phyloP scores from a whole-genome alignment of 164 flowering plant species.

The Annona squamosa region DNA sequence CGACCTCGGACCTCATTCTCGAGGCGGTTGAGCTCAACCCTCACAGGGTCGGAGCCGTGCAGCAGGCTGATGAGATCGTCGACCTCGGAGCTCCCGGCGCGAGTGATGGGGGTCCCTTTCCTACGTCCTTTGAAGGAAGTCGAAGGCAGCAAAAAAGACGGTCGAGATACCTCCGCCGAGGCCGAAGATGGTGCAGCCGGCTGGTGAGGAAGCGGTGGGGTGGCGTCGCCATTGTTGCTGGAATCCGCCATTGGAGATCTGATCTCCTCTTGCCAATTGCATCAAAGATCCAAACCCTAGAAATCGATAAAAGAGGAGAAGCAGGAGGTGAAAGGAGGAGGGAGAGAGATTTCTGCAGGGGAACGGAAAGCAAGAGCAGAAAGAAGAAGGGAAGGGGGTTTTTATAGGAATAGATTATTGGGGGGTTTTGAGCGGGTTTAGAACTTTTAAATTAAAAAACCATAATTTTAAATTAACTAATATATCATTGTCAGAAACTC shows the following conservation, averaged over 20 bases:
- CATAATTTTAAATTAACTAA: too few relatives aligned
- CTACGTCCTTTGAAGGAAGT: constrained; percentile 33
- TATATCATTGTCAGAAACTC: too few relatives aligned
- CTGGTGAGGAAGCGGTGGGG: background rate
- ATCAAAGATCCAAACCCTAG: constrained; percentile 15
- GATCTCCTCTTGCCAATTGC: constrained; percentile 7
- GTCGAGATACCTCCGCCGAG: constrained; percentile 7
- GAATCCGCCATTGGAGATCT: constrained; percentile 20
- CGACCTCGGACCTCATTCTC: constrained; percentile 61
- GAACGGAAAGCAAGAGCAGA: background rate
- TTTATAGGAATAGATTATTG: background rate
- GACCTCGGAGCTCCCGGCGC: constrained; percentile 28
- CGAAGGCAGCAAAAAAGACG: constrained; percentile 18
- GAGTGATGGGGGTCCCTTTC: constrained; percentile 19
- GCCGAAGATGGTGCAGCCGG: background rate
- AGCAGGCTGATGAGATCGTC: constrained; percentile 47
- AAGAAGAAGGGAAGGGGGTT: constrained; percentile 1
- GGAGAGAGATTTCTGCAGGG: background rate
- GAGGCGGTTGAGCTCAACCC: constrained; percentile 60
- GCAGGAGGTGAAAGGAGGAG: background rate
- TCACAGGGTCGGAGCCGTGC: constrained; percentile 68
- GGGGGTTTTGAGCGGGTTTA: constrained; percentile 5
- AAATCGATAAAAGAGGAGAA: background rate
- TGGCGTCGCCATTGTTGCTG: constrained; percentile 18
- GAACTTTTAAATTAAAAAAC: background rate